Evolutionary conservation across 164 flowering plant species (phyloP), one percentile per base, ranked within the genome.

Genomic region (Brasenia schreberi): DNA sequence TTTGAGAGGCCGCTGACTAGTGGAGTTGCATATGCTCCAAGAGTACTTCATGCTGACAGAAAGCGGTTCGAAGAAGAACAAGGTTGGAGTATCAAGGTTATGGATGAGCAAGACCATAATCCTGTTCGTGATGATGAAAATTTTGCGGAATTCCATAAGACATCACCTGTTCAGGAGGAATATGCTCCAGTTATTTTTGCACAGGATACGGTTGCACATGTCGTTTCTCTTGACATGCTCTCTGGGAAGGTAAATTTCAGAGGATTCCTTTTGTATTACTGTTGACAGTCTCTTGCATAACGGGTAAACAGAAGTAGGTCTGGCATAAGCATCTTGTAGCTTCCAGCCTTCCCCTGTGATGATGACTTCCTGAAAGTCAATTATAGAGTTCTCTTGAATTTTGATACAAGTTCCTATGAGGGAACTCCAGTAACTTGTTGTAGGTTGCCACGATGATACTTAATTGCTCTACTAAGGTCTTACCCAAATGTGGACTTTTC

Each of bases 151-250:
- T 71, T 62, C 7, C 79, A 76, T 53, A 89, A 84, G 72, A 78
- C 90, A 56, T 85, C 96, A 5, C 96, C 94, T 44, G 61, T 83
- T 68, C 85, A 84, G 70, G 92, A 85, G 68, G 99, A 94, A 81
- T 94, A 94, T 80, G 97, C 99, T 63, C 99, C 99, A 0, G 99
- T 94, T 62, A 92, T 94, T 76, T 92, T 94, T 74, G 93, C 99
- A 14, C 97, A 94, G 72, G 96, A 92, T 68, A 94, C 92, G 45
- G 65, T 92, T 69, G 75, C 96, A 0, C 97, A 94, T 66, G 84
- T 94, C n/a, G 73, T 91, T 67, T 94, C 99, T 49, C 69, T 94
- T n/a, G 99, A 94, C 76, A 77, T 94, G 96, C 75, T 94, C 42
- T 82, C 99, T 0, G 99, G 99, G 65, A 84, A 84, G 88, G 99